Conservation (phyloP, 1,139 yeast genomes). For the Sugiyamaella japonica region DNA sequence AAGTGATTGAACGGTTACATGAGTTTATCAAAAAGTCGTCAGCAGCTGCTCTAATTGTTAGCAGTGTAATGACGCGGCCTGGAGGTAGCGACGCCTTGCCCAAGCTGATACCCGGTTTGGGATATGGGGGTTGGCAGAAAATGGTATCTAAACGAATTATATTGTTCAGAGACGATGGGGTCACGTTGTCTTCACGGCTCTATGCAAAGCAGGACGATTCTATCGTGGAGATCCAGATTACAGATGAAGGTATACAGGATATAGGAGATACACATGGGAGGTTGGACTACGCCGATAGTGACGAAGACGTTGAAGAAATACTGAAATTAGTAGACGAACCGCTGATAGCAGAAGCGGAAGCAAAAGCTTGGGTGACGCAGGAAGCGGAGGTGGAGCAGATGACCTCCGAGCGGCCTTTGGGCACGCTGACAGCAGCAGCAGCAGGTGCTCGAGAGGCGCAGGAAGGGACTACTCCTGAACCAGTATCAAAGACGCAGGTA, state of each 20-base stretch:
- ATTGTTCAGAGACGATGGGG: background rate
- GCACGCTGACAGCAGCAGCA: too few species aligned
- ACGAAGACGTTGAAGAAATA: background rate
- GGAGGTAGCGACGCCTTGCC: constrained; percentile 12
- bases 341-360: background rate
- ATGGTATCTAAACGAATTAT: background rate
- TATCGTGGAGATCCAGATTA: background rate
- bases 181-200: background rate
- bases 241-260: background rate
- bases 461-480: too few species aligned
- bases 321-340: background rate
- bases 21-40: background rate
- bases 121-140: constrained; percentile 19
- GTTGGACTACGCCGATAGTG: background rate
- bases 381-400: too few species aligned
- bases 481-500: too few species aligned
- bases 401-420: too few species aligned
- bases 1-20: background rate
- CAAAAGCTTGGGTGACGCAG: too few species aligned
- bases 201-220: background rate
- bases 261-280: too few species aligned
- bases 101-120: constrained; percentile 23
- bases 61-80: constrained; percentile 19
- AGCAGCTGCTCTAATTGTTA: constrained; percentile 20
- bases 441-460: too few species aligned